phyloP scores from a whole-genome alignment of 2,329 filamentous ascomycete genomes.

The Blastomyces gilchristii region DNA sequence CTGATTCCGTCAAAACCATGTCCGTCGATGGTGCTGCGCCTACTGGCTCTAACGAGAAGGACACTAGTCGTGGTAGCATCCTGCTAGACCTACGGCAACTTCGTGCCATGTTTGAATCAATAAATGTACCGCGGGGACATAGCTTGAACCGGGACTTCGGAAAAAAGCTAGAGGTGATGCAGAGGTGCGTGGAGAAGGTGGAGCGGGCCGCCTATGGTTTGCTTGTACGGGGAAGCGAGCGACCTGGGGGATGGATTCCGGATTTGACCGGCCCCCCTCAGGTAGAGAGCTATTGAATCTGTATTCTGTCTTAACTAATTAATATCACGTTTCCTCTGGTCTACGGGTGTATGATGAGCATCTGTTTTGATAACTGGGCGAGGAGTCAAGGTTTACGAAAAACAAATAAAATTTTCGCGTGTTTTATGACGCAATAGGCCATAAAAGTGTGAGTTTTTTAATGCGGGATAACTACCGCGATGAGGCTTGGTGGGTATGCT shows the following conservation, averaged over 20 bases:
- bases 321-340: not conserved
- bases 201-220: conserved; percentile 84
- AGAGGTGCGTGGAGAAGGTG: conserved; percentile 83
- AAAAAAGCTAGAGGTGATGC: conserved; percentile 80
- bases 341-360: not conserved
- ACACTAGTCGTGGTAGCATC: conserved; percentile 41
- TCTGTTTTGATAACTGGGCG: not conserved
- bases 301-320: not conserved
- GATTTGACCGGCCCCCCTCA: conserved; percentile 48
- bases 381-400: not conserved
- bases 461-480: not conserved
- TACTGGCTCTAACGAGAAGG: conserved; percentile 15
- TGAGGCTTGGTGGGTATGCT: not conserved
- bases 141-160: conserved; percentile 52
- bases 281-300: conserved; percentile 30
- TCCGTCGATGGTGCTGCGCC: conserved; percentile 13
- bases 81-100: conserved; percentile 72
- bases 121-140: conserved; percentile 48
- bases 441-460: not conserved
- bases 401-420: not conserved
- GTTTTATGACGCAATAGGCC: not conserved
- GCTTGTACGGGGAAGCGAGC: conserved; percentile 73
- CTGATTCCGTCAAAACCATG: conserved; percentile 41
- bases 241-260: conserved; percentile 85
- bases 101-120: conserved; percentile 62